Percentiles rank a stretch among this genome's conserved stretches.
phyloP scores from a whole-genome alignment of 192 early-diverging fungal genomes.

The Mortierella antarctica region DNA sequence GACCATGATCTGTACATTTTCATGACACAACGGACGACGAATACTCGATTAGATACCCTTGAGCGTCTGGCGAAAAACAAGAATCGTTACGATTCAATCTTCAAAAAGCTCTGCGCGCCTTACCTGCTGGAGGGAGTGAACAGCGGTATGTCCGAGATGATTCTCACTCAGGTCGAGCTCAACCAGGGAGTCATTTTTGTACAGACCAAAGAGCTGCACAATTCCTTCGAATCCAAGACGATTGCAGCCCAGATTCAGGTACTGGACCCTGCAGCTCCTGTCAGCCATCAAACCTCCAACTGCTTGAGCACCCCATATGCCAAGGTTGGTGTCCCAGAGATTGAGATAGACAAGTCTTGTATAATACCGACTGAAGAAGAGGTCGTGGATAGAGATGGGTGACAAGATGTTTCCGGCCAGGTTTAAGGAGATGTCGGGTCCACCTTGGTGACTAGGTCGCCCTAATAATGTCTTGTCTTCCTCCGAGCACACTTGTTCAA shows the following conservation, averaged over 20 bases:
- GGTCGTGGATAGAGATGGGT: slow-evolving; percentile 39
- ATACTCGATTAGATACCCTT: neutral
- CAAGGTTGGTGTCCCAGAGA: slow-evolving; percentile 48
- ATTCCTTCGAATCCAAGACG: slow-evolving; percentile 44
- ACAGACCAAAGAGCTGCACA: slow-evolving; percentile 30
- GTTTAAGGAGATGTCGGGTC: slow-evolving; percentile 40
- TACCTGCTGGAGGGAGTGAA: slow-evolving; percentile 47
- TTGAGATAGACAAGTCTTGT: slow-evolving; percentile 34
- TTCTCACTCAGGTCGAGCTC: slow-evolving; percentile 49
- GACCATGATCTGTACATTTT: slow-evolving; percentile 31
- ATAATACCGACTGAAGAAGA: slow-evolving; percentile 45
- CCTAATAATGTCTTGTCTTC: slow-evolving; percentile 15
- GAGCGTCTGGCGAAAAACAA: neutral
- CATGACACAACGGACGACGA: neutral
- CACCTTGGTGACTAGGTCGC: slow-evolving; percentile 11
- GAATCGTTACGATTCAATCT: neutral
- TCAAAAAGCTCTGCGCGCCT: neutral
- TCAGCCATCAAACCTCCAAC: slow-evolving; percentile 50
- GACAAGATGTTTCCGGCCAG: slow-evolving; percentile 38
- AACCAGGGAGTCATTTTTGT: slow-evolving; percentile 46
- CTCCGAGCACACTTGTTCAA: neutral
- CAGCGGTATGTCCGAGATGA: slow-evolving; percentile 29
- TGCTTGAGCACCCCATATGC: slow-evolving; percentile 49
- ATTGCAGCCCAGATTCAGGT: slow-evolving; percentile 46
- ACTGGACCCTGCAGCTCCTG: slow-evolving; percentile 32